phyloP scores from a whole-genome alignment of 305 asterid species.

The Fraxinus floribunda region DNA sequence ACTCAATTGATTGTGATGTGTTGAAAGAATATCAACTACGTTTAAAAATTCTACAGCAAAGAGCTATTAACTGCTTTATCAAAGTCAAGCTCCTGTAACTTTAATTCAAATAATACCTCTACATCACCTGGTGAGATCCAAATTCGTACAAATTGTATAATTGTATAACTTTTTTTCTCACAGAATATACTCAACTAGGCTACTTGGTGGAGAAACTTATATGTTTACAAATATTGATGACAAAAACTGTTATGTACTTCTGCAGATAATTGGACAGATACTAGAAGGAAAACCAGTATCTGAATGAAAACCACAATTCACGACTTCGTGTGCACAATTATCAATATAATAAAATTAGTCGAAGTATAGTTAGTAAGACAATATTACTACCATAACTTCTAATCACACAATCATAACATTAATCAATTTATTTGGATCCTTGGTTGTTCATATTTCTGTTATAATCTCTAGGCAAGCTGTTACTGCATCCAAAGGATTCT shows the following conservation, averaged over 20 bases:
- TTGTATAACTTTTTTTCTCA: not conserved
- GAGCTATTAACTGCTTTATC: not conserved
- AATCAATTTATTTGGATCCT: not conserved
- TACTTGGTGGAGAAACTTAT: not conserved
- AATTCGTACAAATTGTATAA: not conserved
- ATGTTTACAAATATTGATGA: not conserved
- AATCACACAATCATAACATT: not conserved
- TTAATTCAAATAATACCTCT: not conserved
- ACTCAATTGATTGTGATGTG: not conserved
- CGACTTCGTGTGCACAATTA: not conserved
- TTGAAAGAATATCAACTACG: not conserved
- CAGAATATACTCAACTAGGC: not conserved
- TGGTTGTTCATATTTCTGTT: not conserved
- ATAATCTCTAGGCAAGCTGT: not conserved
- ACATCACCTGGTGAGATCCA: not conserved
- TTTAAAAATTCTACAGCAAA: not conserved
- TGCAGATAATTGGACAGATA: not conserved
- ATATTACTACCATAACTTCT: not conserved
- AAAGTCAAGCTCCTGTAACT: not conserved
- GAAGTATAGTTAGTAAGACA: not conserved
- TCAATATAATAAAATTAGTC: too few relatives aligned
- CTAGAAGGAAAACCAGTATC: not conserved
- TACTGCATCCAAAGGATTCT: conserved; percentile 4
- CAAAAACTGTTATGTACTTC: not conserved
- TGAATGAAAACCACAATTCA: not conserved